These are phyloP conservation scores for Didymella arachidicola DNA, from an alignment of 2,329 filamentous ascomycete genomes.

Conservation along the genomic window DNA sequence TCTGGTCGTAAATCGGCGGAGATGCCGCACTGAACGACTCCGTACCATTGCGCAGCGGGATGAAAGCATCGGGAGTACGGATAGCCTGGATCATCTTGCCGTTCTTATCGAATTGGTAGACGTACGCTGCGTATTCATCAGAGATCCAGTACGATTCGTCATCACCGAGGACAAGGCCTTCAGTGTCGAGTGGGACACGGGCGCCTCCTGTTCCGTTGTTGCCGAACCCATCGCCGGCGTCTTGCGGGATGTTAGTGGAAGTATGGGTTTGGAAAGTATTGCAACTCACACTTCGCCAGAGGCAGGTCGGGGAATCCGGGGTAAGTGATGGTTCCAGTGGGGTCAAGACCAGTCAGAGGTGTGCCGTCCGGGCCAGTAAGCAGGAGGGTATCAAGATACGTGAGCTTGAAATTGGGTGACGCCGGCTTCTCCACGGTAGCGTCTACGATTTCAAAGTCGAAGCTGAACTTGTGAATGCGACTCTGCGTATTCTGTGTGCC, in stretches of 20 bases:
- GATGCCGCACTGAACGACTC: conserved; percentile 70
- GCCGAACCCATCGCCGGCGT: conserved; percentile 73
- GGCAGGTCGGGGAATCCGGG: conserved; percentile 69
- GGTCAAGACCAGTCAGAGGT: conserved; percentile 59
- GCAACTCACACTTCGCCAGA: conserved; percentile 60
- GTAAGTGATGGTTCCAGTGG: conserved; percentile 52
- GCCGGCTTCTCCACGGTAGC: conserved; percentile 64
- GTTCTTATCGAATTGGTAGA: conserved; percentile 68
- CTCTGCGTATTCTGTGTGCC: conserved; percentile 72
- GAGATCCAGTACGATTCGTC: conserved; percentile 71
- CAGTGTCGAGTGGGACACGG: conserved; percentile 68
- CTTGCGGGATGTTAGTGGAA: conserved; percentile 16
- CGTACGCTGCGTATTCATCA: conserved; percentile 71
- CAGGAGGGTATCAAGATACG: conserved; percentile 70
- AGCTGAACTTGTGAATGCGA: conserved; percentile 71
- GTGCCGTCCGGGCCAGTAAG: conserved; percentile 69
- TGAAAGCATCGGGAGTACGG: conserved; percentile 68
- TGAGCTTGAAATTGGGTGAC: conserved; percentile 66
- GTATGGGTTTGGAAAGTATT: no score
- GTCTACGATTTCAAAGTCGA: conserved; percentile 64
- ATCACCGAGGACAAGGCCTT: conserved; percentile 68
- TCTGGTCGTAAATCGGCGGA: conserved; percentile 66
- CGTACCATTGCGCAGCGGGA: conserved; percentile 69
- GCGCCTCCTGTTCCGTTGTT: conserved; percentile 65
- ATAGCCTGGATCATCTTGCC: conserved; percentile 71